Conservation (phyloP, 768 basidiomycete genomes). For the Omphalotus guepiniiformis region DNA sequence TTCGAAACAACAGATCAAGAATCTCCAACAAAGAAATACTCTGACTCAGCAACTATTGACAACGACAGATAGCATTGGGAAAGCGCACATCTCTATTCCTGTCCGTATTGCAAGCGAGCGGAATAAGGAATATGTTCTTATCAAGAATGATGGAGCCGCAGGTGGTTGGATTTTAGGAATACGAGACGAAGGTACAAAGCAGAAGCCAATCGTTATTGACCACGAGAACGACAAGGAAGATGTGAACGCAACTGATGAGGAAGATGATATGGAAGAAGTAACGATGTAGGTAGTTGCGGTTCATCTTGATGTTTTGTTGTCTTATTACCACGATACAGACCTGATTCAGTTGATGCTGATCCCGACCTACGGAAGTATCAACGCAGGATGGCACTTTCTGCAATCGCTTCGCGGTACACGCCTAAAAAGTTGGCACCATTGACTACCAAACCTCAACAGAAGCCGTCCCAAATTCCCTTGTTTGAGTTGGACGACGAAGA, state of each 20-base stretch:
- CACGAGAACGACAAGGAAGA: constrained; percentile 50
- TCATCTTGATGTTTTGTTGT: not conserved
- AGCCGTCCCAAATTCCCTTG: constrained; percentile 41
- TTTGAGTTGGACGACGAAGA: constrained; percentile 51
- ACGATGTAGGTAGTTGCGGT: constrained; percentile 47
- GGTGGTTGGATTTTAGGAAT: constrained; percentile 97
- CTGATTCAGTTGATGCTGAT: constrained; percentile 37
- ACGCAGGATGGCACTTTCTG: constrained; percentile 55
- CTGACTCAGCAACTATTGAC: constrained; percentile 90
- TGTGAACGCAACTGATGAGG: constrained; percentile 51
- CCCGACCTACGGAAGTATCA: constrained; percentile 62
- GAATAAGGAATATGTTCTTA: constrained; percentile 90
- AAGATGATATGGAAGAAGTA: constrained; percentile 81
- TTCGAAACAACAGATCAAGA: constrained; percentile 92
- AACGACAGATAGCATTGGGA: constrained; percentile 91
- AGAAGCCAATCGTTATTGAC: constrained; percentile 86
- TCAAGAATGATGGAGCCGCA: constrained; percentile 83
- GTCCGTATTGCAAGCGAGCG: constrained; percentile 93
- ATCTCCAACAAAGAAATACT: constrained; percentile 81
- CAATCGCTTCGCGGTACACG: constrained; percentile 47
- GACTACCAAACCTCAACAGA: constrained; percentile 24
- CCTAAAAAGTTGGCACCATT: constrained; percentile 31
- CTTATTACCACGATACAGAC: constrained; percentile 22
- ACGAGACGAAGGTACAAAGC: constrained; percentile 76
- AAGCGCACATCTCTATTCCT: constrained; percentile 85